A percentile compares a stretch with the other conserved stretches of the same genome.
These are phyloP conservation scores for Teratosphaeria destructans DNA, from an alignment of 2,329 filamentous ascomycete genomes.

Conservation along the genomic window DNA sequence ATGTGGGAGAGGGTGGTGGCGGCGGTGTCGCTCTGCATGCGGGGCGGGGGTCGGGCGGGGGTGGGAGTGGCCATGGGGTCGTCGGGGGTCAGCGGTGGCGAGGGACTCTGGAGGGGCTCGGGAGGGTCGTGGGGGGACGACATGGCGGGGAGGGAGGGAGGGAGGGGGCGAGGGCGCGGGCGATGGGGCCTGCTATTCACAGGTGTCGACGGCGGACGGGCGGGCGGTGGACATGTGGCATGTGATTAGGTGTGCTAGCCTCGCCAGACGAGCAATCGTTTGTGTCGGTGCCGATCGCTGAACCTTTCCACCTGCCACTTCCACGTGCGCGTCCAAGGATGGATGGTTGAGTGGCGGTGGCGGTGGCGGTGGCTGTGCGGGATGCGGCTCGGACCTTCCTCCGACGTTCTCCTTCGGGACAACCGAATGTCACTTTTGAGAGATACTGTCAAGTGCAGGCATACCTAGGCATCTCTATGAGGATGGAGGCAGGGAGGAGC, in stretches of 20 bases:
- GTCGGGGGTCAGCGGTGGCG: conserved; percentile 20
- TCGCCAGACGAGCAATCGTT: background rate
- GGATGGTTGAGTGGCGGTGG: background rate
- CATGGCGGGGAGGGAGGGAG: conserved; percentile 1
- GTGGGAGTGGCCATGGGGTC: conserved; percentile 9
- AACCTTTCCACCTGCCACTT: background rate
- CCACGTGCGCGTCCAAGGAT: background rate
- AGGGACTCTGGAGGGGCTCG: conserved; percentile 9
- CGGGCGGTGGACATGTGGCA: background rate
- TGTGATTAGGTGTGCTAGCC: background rate
- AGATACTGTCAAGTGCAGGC: too few relatives aligned
- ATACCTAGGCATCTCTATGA: too few relatives aligned
- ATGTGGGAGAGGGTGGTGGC: conserved; percentile 45
- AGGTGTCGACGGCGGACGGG: background rate
- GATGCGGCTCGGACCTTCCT: too few relatives aligned
- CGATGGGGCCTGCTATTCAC: background rate
- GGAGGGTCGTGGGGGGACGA: conserved; percentile 18
- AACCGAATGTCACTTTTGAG: too few relatives aligned
- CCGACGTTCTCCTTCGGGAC: too few relatives aligned
- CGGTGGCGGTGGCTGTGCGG: too few relatives aligned
- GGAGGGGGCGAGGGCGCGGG: background rate
- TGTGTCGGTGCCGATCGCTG: background rate
- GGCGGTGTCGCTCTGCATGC: conserved; percentile 13
- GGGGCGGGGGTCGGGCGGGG: conserved; percentile 6
- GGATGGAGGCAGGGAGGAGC: too few relatives aligned